A percentile compares a stretch with the other conserved stretches of the same genome.
phyloP scores from a whole-genome alignment of 2,329 filamentous ascomycete genomes.

The Canariomyces notabilis region DNA sequence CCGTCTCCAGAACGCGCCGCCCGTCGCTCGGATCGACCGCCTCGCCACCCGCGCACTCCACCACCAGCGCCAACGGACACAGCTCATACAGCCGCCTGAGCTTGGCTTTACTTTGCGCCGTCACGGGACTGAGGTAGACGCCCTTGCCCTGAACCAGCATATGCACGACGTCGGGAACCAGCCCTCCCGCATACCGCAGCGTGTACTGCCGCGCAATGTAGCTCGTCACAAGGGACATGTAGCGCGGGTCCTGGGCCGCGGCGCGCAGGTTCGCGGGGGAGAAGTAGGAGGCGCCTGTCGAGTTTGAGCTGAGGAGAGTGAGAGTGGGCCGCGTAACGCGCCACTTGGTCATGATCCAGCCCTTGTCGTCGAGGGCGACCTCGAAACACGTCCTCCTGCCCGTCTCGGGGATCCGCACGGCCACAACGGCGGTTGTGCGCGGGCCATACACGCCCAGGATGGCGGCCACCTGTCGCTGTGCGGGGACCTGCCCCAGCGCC shows the following conservation, averaged over 20 bases:
- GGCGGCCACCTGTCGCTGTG: slow-evolving; percentile 41
- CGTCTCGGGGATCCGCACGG: slow-evolving; percentile 40
- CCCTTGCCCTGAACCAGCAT: slow-evolving; percentile 57
- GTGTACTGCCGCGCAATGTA: slow-evolving; percentile 53
- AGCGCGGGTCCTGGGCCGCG: slow-evolving; percentile 46
- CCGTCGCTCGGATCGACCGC: slow-evolving; percentile 48
- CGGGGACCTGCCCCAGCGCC: slow-evolving; percentile 38
- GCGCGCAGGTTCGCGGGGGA: slow-evolving; percentile 58
- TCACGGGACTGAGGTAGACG: slow-evolving; percentile 55
- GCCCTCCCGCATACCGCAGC: slow-evolving; percentile 54
- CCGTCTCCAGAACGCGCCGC: slow-evolving; percentile 35
- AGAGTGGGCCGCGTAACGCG: slow-evolving; percentile 41
- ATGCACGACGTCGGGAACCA: slow-evolving; percentile 58
- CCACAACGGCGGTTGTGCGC: slow-evolving; percentile 51
- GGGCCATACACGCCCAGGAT: slow-evolving; percentile 52
- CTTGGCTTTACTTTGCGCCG: slow-evolving; percentile 48
- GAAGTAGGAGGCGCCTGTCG: slow-evolving; percentile 53
- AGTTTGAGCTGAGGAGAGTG: too few species aligned
- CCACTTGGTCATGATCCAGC: slow-evolving; percentile 21
- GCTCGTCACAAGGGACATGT: slow-evolving; percentile 43
- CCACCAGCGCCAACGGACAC: slow-evolving; percentile 52
- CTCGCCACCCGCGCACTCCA: slow-evolving; percentile 55
- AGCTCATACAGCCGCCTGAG: slow-evolving; percentile 55
- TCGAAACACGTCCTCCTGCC: slow-evolving; percentile 44
- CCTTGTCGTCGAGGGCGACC: slow-evolving; percentile 35